Conservation (phyloP, 2,329 filamentous ascomycete species). For the Nigrograna mackinnonii region DNA sequence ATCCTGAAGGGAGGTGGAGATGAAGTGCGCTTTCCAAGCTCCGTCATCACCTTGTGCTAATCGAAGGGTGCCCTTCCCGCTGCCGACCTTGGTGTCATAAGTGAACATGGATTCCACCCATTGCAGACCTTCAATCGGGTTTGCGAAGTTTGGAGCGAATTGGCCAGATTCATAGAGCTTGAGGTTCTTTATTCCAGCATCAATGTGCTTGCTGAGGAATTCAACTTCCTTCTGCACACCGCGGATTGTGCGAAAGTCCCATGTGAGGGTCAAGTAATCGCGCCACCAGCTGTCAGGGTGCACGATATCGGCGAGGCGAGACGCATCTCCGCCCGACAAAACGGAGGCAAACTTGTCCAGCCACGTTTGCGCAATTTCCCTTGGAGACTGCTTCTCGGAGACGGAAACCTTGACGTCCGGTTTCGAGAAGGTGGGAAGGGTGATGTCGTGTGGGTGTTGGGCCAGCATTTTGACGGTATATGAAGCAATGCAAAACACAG, state of each 20-base stretch:
- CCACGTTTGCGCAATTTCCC: conserved; percentile 29
- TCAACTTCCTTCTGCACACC: conserved; percentile 43
- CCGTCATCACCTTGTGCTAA: conserved; percentile 48
- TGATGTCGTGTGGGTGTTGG: conserved; percentile 27
- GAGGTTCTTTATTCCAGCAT: conserved; percentile 48
- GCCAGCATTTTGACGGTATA: conserved; percentile 16
- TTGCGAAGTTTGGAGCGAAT: conserved; percentile 46
- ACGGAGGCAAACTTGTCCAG: conserved; percentile 25
- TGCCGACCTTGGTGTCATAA: conserved; percentile 57
- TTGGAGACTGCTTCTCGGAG: conserved; percentile 12
- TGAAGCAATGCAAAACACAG: no score
- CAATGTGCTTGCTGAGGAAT: conserved; percentile 42
- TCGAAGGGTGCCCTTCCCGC: conserved; percentile 60
- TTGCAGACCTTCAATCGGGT: conserved; percentile 56
- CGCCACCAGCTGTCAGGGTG: conserved; percentile 58
- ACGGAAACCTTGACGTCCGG: conserved; percentile 13
- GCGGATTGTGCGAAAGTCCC: conserved; percentile 59
- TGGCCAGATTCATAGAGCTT: conserved; percentile 45
- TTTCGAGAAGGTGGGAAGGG: conserved; percentile 25
- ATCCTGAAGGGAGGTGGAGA: conserved; percentile 63
- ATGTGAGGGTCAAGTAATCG: conserved; percentile 61
- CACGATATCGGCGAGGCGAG: conserved; percentile 40
- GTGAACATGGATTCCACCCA: conserved; percentile 62
- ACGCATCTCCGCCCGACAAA: conserved; percentile 19
- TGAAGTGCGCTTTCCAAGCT: conserved; percentile 65